Evolutionary conservation across 2,329 filamentous ascomycete species (phyloP).

Genomic region (Metarhizium humberi): DNA sequence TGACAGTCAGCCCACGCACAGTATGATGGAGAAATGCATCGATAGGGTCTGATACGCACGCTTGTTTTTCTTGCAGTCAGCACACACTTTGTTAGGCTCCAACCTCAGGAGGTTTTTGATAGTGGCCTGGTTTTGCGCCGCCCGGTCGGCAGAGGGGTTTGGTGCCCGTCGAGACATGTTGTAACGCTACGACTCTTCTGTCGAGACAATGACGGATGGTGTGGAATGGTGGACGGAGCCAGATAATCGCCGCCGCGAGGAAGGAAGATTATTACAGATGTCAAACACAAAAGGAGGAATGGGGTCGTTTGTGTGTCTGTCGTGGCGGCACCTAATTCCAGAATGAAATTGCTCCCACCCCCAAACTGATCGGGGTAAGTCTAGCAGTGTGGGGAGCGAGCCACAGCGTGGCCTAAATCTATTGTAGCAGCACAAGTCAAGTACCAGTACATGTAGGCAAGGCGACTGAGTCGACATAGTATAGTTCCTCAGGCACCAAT

Average conservation of each 20-base stretch:
- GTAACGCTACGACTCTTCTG: background rate
- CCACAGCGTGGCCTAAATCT: too few species aligned
- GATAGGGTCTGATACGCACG: conserved; percentile 46
- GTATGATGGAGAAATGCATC: background rate
- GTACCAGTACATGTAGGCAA: background rate
- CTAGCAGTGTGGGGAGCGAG: background rate
- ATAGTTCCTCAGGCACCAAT: conserved; percentile 9
- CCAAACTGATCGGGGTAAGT: conserved; percentile 2
- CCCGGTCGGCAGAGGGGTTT: conserved; percentile 74
- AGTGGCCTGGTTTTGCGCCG: conserved; percentile 85
- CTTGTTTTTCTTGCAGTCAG: conserved; percentile 98
- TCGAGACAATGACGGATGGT: background rate
- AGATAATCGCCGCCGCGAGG: background rate
- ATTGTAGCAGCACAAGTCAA: too few species aligned
- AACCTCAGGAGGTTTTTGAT: conserved; percentile 94
- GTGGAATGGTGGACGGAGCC: background rate
- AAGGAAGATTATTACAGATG: background rate
- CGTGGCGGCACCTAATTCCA: conserved; percentile 2
- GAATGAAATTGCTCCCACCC: background rate
- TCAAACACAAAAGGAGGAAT: background rate
- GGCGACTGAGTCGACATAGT: background rate
- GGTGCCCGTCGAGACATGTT: conserved; percentile 69
- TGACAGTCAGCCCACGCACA: conserved; percentile 2
- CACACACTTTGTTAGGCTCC: conserved; percentile 91
- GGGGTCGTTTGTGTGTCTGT: background rate